phyloP scores from a whole-genome alignment of 2,329 filamentous ascomycete genomes.

The Stagonosporopsis tanaceti region DNA sequence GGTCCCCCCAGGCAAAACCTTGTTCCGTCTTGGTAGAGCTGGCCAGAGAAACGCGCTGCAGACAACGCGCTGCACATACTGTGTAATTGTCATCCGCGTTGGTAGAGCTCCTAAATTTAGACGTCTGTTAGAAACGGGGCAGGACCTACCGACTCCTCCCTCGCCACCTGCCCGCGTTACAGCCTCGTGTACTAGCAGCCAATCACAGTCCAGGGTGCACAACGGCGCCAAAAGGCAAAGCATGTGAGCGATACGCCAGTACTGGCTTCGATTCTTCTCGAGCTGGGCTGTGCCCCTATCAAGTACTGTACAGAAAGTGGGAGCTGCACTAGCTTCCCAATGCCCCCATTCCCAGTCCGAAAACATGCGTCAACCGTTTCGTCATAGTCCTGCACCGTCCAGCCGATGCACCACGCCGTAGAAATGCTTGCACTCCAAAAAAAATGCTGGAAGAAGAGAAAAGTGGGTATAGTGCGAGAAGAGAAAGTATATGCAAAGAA shows the following conservation, averaged over 20 bases:
- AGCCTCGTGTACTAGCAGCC: constrained; percentile 13
- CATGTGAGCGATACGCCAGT: constrained; percentile 36
- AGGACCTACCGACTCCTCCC: constrained; percentile 11
- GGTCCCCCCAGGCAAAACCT: constrained; percentile 19
- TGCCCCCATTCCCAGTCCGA: constrained; percentile 23
- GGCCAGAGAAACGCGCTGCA: constrained; percentile 23
- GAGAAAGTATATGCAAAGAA: constrained; percentile 48
- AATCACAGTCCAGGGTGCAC: constrained; percentile 12
- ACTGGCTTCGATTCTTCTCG: constrained; percentile 33
- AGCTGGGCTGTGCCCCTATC: constrained; percentile 28
- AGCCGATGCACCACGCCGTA: constrained; percentile 34
- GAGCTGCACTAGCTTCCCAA: constrained; percentile 48
- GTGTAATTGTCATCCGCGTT: constrained; percentile 22
- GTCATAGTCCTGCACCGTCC: constrained; percentile 36
- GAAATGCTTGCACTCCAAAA: constrained; percentile 26
- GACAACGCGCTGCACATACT: constrained; percentile 1
- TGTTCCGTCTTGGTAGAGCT: constrained; percentile 24
- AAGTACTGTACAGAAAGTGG: constrained; percentile 43
- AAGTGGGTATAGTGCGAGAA: constrained; percentile 50
- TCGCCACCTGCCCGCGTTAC: constrained; percentile 23
- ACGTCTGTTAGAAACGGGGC: constrained; percentile 21
- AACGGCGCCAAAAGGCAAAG: constrained; percentile 8
- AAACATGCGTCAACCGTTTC: constrained; percentile 10
- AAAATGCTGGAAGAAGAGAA: constrained; percentile 48
- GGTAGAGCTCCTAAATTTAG: constrained; percentile 31